These are phyloP conservation scores for Fusarium heterosporum DNA, from an alignment of 2,329 filamentous ascomycete species.

Conservation along the genomic window DNA sequence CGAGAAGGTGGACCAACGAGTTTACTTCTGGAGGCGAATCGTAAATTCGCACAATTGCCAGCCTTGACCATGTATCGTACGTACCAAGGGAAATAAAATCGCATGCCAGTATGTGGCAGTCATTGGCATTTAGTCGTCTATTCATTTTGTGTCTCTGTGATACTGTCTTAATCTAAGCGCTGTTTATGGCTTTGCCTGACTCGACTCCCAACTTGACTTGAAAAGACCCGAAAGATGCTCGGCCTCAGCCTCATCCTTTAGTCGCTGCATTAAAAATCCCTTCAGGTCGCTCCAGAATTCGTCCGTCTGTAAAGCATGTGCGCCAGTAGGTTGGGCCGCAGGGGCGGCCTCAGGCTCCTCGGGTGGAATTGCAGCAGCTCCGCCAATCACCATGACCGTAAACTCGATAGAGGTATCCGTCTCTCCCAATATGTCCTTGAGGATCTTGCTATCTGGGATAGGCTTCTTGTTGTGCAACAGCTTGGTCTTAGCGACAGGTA, in stretches of 20 bases:
- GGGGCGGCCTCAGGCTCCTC: slow-evolving; percentile 53
- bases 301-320: slow-evolving; percentile 73
- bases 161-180: slow-evolving; percentile 21
- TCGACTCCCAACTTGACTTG: slow-evolving; percentile 74
- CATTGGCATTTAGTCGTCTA: slow-evolving; percentile 38
- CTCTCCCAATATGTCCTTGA: slow-evolving; percentile 77
- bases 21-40: slow-evolving; percentile 45
- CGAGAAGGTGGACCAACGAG: slow-evolving; percentile 28
- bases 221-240: slow-evolving; percentile 75
- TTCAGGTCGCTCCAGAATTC: slow-evolving; percentile 90
- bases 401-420: slow-evolving; percentile 72
- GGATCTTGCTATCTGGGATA: slow-evolving; percentile 78
- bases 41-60: slow-evolving; percentile 47
- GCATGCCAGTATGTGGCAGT: slow-evolving; percentile 48
- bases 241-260: slow-evolving; percentile 76
- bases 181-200: slow-evolving; percentile 47
- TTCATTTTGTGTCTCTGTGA: slow-evolving; percentile 28
- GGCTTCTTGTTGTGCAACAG: slow-evolving; percentile 90
- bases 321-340: slow-evolving; percentile 55
- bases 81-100: slow-evolving; percentile 47
- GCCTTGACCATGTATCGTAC: slow-evolving; percentile 49
- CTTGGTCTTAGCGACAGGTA: slow-evolving; percentile 83
- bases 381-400: slow-evolving; percentile 88
- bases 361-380: slow-evolving; percentile 61
- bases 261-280: slow-evolving; percentile 81